Percentiles rank a stretch among this genome's conserved stretches.
Evolutionary conservation across 768 basidiomycete species (phyloP).

Genomic region (Kwoniella pini): DNA sequence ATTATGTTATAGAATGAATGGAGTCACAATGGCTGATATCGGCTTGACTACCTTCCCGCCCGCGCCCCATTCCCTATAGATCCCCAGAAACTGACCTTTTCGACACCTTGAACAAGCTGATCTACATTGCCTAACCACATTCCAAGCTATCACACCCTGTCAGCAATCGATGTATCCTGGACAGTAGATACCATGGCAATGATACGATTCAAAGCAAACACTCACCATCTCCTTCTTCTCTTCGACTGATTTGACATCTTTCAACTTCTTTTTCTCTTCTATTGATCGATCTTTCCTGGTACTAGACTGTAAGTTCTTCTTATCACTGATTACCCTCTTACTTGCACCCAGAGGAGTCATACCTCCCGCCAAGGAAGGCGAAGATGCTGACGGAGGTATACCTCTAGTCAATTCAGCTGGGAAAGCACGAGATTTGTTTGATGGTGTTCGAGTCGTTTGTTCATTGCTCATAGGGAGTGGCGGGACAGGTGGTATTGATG

Average conservation of each 20-base stretch:
- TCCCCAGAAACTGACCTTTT: conserved; percentile 86
- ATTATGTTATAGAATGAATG: no score
- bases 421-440: conserved; percentile 29
- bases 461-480: neutral
- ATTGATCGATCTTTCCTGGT: neutral
- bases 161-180: no score
- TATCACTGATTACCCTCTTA: conserved; percentile 25
- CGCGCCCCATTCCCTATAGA: conserved; percentile 20
- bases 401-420: conserved; percentile 42
- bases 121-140: conserved; percentile 89
- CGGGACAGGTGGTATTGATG: conserved; percentile 14
- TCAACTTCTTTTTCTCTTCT: conserved; percentile 7
- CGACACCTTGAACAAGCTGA: conserved; percentile 80
- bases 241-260: conserved; percentile 33
- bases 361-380: conserved; percentile 22
- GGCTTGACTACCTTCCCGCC: neutral
- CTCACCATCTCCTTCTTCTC: conserved; percentile 50
- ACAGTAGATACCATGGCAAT: no score
- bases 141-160: conserved; percentile 57
- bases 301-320: neutral
- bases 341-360: conserved; percentile 26
- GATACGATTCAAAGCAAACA: neutral
- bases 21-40: no score
- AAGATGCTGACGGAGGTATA: conserved; percentile 36
- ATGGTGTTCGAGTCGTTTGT: conserved; percentile 23